phyloP scores from a whole-genome alignment of 768 basidiomycete species.

The Pisolithus sp. region DNA sequence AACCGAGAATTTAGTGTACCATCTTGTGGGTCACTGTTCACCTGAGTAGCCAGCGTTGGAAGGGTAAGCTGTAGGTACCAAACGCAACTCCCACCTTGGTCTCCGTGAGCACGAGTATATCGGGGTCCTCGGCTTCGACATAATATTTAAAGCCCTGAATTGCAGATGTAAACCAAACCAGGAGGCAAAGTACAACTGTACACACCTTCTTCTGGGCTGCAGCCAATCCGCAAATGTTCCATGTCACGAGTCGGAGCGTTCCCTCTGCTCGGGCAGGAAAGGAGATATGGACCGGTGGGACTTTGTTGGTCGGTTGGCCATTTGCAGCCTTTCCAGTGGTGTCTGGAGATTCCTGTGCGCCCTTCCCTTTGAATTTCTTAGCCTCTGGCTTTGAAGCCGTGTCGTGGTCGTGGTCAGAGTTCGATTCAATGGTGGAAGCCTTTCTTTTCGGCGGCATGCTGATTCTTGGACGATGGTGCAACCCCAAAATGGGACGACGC shows the following conservation, averaged over 20 bases:
- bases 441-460: conserved; percentile 29
- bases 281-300: conserved; percentile 52
- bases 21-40: conserved; percentile 64
- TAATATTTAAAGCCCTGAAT: conserved; percentile 75
- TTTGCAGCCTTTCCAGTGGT: conserved; percentile 26
- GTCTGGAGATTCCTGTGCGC: conserved; percentile 12
- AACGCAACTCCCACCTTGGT: conserved; percentile 52
- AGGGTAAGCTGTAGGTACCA: background rate
- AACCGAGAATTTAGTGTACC: conserved; percentile 50
- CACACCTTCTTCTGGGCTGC: conserved; percentile 73
- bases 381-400: conserved; percentile 14
- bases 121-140: conserved; percentile 80
- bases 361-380: conserved; percentile 21
- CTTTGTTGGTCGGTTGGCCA: conserved; percentile 68
- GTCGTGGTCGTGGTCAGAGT: conserved; percentile 22
- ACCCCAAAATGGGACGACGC: conserved; percentile 1
- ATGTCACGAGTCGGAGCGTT: conserved; percentile 54
- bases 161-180: background rate
- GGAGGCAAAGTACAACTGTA: background rate
- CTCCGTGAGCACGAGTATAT: conserved; percentile 78
- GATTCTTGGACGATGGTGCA: background rate
- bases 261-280: conserved; percentile 47
- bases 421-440: conserved; percentile 20
- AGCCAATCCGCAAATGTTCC: conserved; percentile 78
- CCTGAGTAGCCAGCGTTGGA: conserved; percentile 34